These are phyloP conservation scores for Lolium perenne DNA, from an alignment of 176 grass and related monocot species.

Conservation along the genomic window DNA sequence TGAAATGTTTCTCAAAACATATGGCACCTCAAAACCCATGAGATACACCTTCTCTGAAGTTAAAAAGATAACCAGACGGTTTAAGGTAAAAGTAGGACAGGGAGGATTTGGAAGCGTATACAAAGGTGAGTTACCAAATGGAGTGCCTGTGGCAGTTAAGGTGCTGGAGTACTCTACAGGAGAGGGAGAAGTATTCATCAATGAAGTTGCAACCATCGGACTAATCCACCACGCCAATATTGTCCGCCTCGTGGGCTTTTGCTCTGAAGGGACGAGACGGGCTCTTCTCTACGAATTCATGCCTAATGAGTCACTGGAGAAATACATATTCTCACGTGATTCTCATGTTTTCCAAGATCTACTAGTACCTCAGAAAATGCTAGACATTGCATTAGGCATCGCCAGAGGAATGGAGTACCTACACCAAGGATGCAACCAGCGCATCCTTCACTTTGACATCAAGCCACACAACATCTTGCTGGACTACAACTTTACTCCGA, in stretches of 20 bases:
- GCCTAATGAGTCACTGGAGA: slow-evolving; percentile 62
- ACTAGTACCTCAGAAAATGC: background rate
- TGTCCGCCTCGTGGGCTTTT: slow-evolving; percentile 61
- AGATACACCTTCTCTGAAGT: slow-evolving; percentile 62
- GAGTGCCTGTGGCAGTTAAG: slow-evolving; percentile 67
- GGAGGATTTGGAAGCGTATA: slow-evolving; percentile 69
- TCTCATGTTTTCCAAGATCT: background rate
- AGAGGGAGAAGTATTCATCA: slow-evolving; percentile 71
- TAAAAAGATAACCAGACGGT: slow-evolving; percentile 68
- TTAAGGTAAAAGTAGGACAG: slow-evolving; percentile 61
- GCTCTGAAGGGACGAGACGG: background rate
- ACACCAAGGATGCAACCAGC: slow-evolving; percentile 1
- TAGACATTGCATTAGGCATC: slow-evolving; percentile 18
- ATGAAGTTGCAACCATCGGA: slow-evolving; percentile 72
- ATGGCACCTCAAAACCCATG: background rate
- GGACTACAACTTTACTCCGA: slow-evolving; percentile 31
- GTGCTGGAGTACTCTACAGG: slow-evolving; percentile 56
- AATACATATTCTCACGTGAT: slow-evolving; percentile 39
- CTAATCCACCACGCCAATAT: slow-evolving; percentile 67
- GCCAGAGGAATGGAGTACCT: background rate
- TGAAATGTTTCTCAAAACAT: slow-evolving; percentile 1
- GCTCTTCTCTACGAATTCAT: slow-evolving; percentile 44
- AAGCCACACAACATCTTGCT: slow-evolving; percentile 65
- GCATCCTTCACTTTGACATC: slow-evolving; percentile 57
- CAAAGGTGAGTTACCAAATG: slow-evolving; percentile 55